Evolutionary conservation across 768 basidiomycete species (phyloP), one percentile per base, ranked within the genome.

Genomic region (Hygrocybe coccinea): DNA sequence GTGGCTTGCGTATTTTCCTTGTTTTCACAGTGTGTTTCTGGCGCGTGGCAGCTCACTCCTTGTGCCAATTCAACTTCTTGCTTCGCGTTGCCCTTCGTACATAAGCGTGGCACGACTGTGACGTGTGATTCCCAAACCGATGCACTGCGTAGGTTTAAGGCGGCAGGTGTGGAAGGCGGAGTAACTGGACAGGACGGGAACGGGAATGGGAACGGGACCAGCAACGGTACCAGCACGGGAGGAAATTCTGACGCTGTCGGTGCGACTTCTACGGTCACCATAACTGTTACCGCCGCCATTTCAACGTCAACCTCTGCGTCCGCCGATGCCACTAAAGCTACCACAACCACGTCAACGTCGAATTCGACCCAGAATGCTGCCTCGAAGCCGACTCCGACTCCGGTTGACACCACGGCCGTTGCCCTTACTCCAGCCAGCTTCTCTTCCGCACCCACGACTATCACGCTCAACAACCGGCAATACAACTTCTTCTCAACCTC

Each of bases 31-130:
- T 82, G 80, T 56, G 60, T 71, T 9, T 50, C 47, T 2, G 72
- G 73, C 10, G 71, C 75, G 57, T 81, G 76, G 73, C 55, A 54
- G 1, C 19, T 76, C 25, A 69, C 68, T 1, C 62, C 65, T 1
- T 82, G 80, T 61, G 29, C 68, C 2, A 50, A 52, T 21, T 68
- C 62, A 5, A 67, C 72, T 12, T 63, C 60, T n/a, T 83, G 82
- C 58, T 70, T 72, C 33, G 79, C 79, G 0, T 67, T 82, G 19
- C 82, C 82, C 2, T 66, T 79, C 34, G 72, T 80, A 51, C 76
- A 76, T 62, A 70, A 72, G 38, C 56, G 72, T 10, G 82, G 82
- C 2, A 76, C 76, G 1, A 71, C 69, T 17, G 58, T 82, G 25
- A 63, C 67, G 17, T 84, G 82, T 61, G 76, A 76, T 29, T 72